Base-by-base conservation (phyloP, 371 early-diverging fungal genomes). In the Dinochytrium kinnereticum region DNA sequence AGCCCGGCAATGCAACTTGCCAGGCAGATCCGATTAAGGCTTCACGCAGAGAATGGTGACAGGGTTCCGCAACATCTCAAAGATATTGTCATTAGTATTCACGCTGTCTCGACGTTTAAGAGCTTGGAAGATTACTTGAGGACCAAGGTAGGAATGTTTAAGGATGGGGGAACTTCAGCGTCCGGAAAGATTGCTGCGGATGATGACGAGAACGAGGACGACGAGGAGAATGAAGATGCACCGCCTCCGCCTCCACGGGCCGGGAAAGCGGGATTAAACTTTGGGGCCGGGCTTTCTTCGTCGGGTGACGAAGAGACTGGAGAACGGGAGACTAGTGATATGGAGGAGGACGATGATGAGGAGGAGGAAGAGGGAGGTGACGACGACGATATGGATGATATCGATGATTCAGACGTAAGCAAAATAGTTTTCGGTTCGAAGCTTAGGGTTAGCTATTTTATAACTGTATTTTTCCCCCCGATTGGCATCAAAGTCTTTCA, bases 61-160 rank as follows among this genome's bases (percentile, higher is more conserved):
- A 51, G 59, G 1, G 88, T 90, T 1, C 91, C 92, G 1, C 68
- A 74, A 24, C 82, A 76, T 51, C 89, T 84, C 61, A 84, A 86
- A 51, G 85, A 87, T 64, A 50, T 89, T 38, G 84, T 92, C 38
- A 90, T 95, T 1, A 91, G 92, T 3, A 91, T 95, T 17, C 95
- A 95, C 80, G 94, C 96, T 2, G 87, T 95, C 2, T 93, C 94
- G 1, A 91, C 93, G 0, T 92, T 94, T 79, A 84, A 89, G 51
- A 89, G 90, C 0, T 73, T 95, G 7, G 95, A 95, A 72, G 92
- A 93, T 24, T 94, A 90, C 69, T 77, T 94, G 34, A 85, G 89
- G 31, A 82, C 88, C 0, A 82, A 90, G 0, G 75, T 92, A 51
- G 76, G 51, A 13, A 51, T 30, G 1, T 38, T 49, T n/a, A 33